Evolutionary conservation across 208 protist genomes (phyloP), one percentile per base, ranked within the genome.

Genomic region (Wallacemonas sp.): DNA sequence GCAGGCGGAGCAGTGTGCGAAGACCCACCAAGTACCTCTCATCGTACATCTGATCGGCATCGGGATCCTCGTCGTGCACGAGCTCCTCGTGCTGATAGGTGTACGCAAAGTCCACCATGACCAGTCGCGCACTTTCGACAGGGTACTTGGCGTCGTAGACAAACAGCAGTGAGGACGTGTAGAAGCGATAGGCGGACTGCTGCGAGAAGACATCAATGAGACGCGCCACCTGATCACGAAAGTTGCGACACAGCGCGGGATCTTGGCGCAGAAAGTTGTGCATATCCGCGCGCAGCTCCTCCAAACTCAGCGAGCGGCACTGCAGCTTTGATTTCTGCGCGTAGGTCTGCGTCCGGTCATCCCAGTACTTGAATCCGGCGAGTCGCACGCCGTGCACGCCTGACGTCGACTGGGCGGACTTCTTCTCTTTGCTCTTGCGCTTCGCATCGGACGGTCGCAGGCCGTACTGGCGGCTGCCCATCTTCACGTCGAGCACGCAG

Each of bases 31-130:
- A 59, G 49, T 95, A 95, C 14, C 87, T 81, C n/a, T 89, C 67
- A 48, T 95, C 90, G 45, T 79, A 79, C 32, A 75, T 75, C 18
- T 79, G 74, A 28, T 72, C 66, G 1, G 82, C 87, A 45, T 91
- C 86, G 3, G 74, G 65, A 49, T 95, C 90, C 1, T 76, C 68
- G 55, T 70, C 86, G 25, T 75, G 65, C 41, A 65, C 44, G 46
- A 95, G 75, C 59, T 95, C 90, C 33, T 67, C 66, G 16, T 76
- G 71, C 50, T 92, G 85, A 67, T 95, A 95, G 2, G 90, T 92
- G 74, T 88, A 95, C 12, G 90, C 90, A 63, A 95, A 95, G 74
- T 95, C 90, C 1, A 95, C 85, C 90, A 95, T 95, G 36, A 87
- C 84, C 32, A 95, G 65, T 0, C 90, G 90, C 23, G 71, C 67